Evolutionary conservation across 2,329 filamentous ascomycete genomes (phyloP), one percentile per base, ranked within the genome.

Genomic region (Pseudopyrenochaeta lycopersici): DNA sequence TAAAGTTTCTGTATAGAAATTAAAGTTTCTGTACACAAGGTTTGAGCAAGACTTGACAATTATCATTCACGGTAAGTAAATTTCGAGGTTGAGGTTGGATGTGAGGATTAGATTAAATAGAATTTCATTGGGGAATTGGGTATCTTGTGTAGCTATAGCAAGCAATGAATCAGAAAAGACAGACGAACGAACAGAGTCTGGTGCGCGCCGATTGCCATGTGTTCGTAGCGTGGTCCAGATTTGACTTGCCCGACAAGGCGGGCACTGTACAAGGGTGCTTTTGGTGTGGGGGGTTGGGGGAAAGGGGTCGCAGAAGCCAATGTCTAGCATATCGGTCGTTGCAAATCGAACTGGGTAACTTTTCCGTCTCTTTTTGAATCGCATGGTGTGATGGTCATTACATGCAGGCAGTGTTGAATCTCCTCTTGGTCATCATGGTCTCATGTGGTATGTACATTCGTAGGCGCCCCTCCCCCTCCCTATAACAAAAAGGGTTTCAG

Each of bases 111-210:
- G 20, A 39, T 11, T 42, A 57, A 46, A 52, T 18, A 47, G 20
- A 35, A 59, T 54, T 58, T 58, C 50, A 64, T 64, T 66, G 54
- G 60, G 51, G 60, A 63, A 63, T 40, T 61, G 66, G 66, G 66
- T 70, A 70, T 70, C 66, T 70, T 64, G 56, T 63, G 65, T 64
- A 66, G 60, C 54, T 61, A 58, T 53, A 58, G 42, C 53, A 58
- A n/a, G 36, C 47, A 48, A 59, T 21, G 21, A 60, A 49, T 44
- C 49, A 60, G 43, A 20, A 52, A 54, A 46, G 43, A 43, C 44
- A 38, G 36, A 20, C 42, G 52, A 52, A 50, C 41, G 49, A 39
- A 49, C 41, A 42, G 29, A 38, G 35, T 30, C 20, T 36, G 39
- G 32, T n/a, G n/a, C 11, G 12, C 32, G 27, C 41, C 21, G 43